Evolutionary conservation across 495 filamentous ascomycete genomes (phyloP).

Genomic region (Xylaria longipes): DNA sequence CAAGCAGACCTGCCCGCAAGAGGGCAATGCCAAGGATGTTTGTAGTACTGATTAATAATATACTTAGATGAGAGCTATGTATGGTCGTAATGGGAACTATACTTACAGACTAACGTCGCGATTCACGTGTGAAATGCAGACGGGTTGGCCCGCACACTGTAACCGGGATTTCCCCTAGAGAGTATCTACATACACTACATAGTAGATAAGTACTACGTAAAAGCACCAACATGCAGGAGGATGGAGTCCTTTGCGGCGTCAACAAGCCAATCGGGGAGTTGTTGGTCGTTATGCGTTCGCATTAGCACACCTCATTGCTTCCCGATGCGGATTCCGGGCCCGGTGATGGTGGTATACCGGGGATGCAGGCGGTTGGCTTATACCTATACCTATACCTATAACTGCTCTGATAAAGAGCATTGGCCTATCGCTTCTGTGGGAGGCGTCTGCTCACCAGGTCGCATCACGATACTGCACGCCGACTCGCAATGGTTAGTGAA

Average conservation of each 20-base stretch:
- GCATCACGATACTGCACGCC: neutral
- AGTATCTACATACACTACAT: too few species aligned
- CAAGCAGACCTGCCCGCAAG: slow-evolving; percentile 16
- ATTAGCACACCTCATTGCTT: slow-evolving; percentile 2
- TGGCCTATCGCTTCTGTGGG: neutral
- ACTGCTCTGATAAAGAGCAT: neutral
- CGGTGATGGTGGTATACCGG: slow-evolving; percentile 20
- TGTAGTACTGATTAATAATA: slow-evolving; percentile 12
- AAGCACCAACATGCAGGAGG: neutral
- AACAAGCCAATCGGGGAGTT: slow-evolving; percentile 11
- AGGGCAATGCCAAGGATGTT: slow-evolving; percentile 7
- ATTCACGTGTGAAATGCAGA: slow-evolving; percentile 14
- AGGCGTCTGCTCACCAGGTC: neutral
- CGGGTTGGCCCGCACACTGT: slow-evolving; percentile 16
- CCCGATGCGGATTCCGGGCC: slow-evolving; percentile 8
- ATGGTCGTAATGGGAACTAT: neutral
- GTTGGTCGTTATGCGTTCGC: neutral
- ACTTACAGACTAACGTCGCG: slow-evolving; percentile 5
- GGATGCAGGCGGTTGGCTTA: neutral
- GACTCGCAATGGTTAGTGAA: neutral
- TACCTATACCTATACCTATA: slow-evolving; percentile 7
- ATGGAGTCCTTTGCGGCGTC: neutral
- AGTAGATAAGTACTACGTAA: too few species aligned
- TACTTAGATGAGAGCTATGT: slow-evolving; percentile 2
- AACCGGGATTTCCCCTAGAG: slow-evolving; percentile 1